Base-by-base conservation (phyloP, 139 green algal genomes). In the Chlorella vulgaris region DNA sequence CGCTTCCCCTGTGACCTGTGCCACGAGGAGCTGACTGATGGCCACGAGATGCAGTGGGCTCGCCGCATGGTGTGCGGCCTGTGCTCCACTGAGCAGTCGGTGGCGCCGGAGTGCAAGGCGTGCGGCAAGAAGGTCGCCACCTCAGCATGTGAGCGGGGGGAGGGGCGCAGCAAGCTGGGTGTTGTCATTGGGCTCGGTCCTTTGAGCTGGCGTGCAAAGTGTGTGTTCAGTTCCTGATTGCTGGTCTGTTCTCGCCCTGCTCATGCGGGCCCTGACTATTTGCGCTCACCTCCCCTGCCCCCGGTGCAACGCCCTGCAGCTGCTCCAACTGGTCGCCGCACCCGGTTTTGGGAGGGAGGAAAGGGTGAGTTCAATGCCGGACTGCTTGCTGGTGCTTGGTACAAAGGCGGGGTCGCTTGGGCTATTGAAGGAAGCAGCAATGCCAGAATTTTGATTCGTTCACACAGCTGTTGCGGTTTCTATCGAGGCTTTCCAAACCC, bases 1-100 rank as follows among this genome's bases (percentile, higher is more conserved):
- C 74, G 88, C 66, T 91, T 87, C 47, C 50, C 88, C 3, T 91
- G 84, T 74, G 81, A 90, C 69, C 39, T 91, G 18, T 89, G 84
- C 50, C 87, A 91, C 60, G 87, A 91, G 80, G 86, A 88, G 73
- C 36, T 40, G 43, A 87, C 83, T 1, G 84, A 91, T 40, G 84
- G 91, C 68, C 74, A 87, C 33, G 77, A 85, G 74, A 84, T 84
- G 61, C 90, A 86, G 47, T 58, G 47, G 84, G 89, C 86, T 6
- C 70, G 29, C 8, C 81, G 89, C 50, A 89, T 89, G 86, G 74
- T 86, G 36, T 89, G 88, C 60, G 80, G 88, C 63, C 87, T 74
- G 73, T 90, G 79, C 58, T 40, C 33, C 43, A 38, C 47, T 1
- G 87, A 91, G 73, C 86, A 90, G 81, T 43, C 69, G 0, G 38